Conservation (phyloP, 805 yeast genomes). For the Myxozyma nipponensis region DNA sequence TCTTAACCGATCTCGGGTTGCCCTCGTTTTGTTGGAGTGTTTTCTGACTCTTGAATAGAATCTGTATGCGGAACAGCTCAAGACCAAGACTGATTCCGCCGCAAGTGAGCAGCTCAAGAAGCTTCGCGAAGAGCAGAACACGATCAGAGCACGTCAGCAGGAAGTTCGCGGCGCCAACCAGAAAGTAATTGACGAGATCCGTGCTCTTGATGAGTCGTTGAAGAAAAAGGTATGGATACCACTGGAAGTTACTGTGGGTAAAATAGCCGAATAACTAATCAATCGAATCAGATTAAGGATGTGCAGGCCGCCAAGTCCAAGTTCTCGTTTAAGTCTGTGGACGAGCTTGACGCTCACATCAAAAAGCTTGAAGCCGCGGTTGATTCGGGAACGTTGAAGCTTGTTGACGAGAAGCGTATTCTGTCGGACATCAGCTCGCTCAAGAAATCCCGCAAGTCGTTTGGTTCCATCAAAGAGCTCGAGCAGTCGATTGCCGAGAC, state of each 20-base stretch:
- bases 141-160: conserved; percentile 19
- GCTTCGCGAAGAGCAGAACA: conserved; percentile 14
- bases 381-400: conserved; percentile 71
- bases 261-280: background rate
- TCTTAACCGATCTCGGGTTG: background rate
- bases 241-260: background rate
- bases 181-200: conserved; percentile 58
- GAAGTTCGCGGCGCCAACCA: conserved; percentile 25
- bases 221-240: conserved; percentile 40
- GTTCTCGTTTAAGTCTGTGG: conserved; percentile 51
- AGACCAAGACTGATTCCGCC: conserved; percentile 20
- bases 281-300: conserved; percentile 59
- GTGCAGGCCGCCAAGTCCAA: conserved; percentile 69
- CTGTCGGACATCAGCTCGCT: conserved; percentile 82
- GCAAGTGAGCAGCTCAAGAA: conserved; percentile 21
- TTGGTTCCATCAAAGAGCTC: conserved; percentile 63
- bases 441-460: conserved; percentile 76
- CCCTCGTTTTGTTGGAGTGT: background rate
- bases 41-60: conserved; percentile 13
- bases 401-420: conserved; percentile 84
- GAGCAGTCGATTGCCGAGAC: conserved; percentile 79
- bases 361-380: conserved; percentile 61
- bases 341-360: conserved; percentile 33
- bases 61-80: conserved; percentile 17
- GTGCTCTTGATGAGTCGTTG: conserved; percentile 60